phyloP scores from a whole-genome alignment of 2,329 filamentous ascomycete species.

The Colletotrichum brevisporum region DNA sequence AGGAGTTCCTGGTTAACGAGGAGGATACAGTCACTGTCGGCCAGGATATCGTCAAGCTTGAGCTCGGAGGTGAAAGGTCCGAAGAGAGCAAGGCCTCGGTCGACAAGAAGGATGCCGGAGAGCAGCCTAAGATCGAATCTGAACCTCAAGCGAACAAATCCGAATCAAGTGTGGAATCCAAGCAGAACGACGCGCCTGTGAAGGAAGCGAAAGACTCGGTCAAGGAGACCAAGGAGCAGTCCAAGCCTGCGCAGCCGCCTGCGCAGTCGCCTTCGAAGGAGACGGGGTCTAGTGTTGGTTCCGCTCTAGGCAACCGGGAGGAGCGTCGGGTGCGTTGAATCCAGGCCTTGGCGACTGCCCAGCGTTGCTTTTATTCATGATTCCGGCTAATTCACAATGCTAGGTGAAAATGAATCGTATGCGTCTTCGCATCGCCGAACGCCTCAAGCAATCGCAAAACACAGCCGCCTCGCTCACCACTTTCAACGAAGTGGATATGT shows the following conservation, averaged over 20 bases:
- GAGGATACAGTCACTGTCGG: slow-evolving; percentile 96
- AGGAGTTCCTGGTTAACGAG: slow-evolving; percentile 90
- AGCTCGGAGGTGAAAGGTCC: slow-evolving; percentile 70
- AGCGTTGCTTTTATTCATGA: neutral
- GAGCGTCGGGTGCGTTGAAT: slow-evolving; percentile 82
- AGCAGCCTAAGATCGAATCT: slow-evolving; percentile 37
- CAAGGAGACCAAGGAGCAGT: slow-evolving; percentile 30
- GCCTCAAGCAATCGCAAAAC: slow-evolving; percentile 99
- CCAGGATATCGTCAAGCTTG: slow-evolving; percentile 89
- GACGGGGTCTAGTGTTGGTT: slow-evolving; percentile 47
- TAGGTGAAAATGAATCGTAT: slow-evolving; percentile 99
- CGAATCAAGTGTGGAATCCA: slow-evolving; percentile 58
- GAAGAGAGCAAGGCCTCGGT: slow-evolving; percentile 46
- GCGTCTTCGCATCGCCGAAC: slow-evolving; percentile 96
- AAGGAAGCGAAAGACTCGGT: slow-evolving; percentile 41
- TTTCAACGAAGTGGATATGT: slow-evolving; percentile 99
- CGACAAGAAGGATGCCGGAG: slow-evolving; percentile 23
- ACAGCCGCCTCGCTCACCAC: slow-evolving; percentile 97
- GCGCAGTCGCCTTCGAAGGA: slow-evolving; percentile 31
- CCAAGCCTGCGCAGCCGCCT: slow-evolving; percentile 44
- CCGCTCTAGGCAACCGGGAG: slow-evolving; percentile 79
- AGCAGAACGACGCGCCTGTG: slow-evolving; percentile 50
- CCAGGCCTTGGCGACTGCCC: neutral
- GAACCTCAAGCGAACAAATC: slow-evolving; percentile 47
- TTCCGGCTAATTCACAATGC: neutral